Evolutionary conservation across 352 stramenopile species (phyloP), one percentile per base, ranked within the genome.

Genomic region (Phytopythium ostracodes): DNA sequence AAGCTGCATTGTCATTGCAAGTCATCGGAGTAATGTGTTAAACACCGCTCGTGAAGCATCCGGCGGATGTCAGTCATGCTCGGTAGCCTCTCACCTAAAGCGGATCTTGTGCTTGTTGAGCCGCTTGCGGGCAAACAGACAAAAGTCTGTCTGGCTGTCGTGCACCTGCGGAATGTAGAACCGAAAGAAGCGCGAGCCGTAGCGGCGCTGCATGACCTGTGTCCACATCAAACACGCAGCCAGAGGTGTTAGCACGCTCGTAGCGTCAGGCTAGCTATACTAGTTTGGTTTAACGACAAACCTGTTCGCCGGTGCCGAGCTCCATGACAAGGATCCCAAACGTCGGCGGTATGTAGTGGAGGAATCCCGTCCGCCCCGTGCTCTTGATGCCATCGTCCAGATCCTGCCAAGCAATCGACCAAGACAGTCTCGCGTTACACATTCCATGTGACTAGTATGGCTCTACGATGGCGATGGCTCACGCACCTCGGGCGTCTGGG

Each of bases 91-190:
- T 51, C 29, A 87, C 79, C 79, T 93, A 64, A 93, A 93, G 25
- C 84, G 81, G 51, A 82, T 84, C 54, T 93, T 93, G 75, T 80
- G 71, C 64, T 93, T 93, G 67, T 80, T 74, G 35, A 84, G 44
- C 0, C 81, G 75, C 59, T 91, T 90, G 18, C 81, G 78, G n/a
- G 80, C 80, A 55, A 81, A 91, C n/a, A 93, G 59, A 36, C 78
- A 93, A 63, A 88, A 89, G 36, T 93, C 84, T 2, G 46, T 81
- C 61, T 93, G 84, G n/a, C 36, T 71, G 25, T 84, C 67, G 63
- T 88, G 74, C 25, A 93, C 79, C 44, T 93, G 84, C 2, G 84
- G 84, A 18, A 93, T 62, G 56, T 88, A 93, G 50, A 93, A 77
- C 43, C 75, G 75, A 49, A 93, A 89, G 60, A 84, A 91, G 59